Conservation (phyloP, 805 yeast species). For the Blastobotrys attinorum region DNA sequence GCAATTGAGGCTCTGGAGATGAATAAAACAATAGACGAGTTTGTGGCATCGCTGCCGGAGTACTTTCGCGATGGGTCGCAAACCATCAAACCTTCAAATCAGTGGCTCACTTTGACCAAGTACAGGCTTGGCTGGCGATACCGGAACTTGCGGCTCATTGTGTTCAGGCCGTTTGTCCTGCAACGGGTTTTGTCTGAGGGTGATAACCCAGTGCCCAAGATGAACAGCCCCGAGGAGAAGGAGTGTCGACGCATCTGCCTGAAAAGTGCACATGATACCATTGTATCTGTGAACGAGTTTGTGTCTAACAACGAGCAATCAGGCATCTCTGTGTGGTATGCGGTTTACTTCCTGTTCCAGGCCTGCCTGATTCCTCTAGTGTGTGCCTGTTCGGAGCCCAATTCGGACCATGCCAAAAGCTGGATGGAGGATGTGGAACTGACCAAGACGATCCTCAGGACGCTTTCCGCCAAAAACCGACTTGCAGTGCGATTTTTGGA, state of each 20-base stretch:
- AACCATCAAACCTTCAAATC: no score
- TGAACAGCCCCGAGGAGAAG: constrained; percentile 31
- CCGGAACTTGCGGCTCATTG: constrained; percentile 45
- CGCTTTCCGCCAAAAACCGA: constrained; percentile 36
- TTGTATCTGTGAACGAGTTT: constrained; percentile 36
- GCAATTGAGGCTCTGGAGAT: constrained; percentile 44
- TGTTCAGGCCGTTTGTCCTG: constrained; percentile 51
- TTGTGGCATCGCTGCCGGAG: constrained; percentile 35
- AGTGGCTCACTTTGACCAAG: constrained; percentile 49
- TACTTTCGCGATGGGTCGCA: constrained; percentile 36
- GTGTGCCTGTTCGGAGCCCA: constrained; percentile 44
- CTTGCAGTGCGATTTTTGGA: constrained; percentile 40
- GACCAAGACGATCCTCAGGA: constrained; percentile 34
- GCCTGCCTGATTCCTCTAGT: constrained; percentile 53
- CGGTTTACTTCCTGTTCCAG: constrained; percentile 55
- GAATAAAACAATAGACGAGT: constrained; percentile 36
- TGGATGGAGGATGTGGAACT: constrained; percentile 40
- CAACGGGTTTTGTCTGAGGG: constrained; percentile 36
- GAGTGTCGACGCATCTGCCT: constrained; percentile 45
- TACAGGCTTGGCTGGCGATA: constrained; percentile 52
- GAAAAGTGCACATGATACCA: constrained; percentile 45
- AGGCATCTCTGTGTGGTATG: constrained; percentile 54
- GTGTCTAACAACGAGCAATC: constrained; percentile 27
- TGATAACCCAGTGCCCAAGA: constrained; percentile 8
- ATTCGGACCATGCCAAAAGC: constrained; percentile 34